phyloP scores from a whole-genome alignment of 2,329 filamentous ascomycete species.

The Colletotrichum graminicola region DNA sequence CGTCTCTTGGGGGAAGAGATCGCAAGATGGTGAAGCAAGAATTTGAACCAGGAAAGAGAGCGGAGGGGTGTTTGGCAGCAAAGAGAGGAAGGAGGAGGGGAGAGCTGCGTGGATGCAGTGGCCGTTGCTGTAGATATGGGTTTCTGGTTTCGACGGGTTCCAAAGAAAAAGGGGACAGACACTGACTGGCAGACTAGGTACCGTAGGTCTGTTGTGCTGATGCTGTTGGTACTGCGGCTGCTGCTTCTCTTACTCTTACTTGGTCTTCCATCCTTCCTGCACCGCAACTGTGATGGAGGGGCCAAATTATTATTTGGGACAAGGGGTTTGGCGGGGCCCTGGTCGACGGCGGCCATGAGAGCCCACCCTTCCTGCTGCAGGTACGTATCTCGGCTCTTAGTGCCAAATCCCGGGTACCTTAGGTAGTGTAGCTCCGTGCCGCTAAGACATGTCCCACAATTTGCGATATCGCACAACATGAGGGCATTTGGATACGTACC shows the following conservation, averaged over 20 bases:
- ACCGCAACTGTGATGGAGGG: slow-evolving; percentile 51
- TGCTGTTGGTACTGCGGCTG: slow-evolving; percentile 1
- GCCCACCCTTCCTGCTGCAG: slow-evolving; percentile 4
- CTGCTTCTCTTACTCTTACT: slow-evolving; percentile 2
- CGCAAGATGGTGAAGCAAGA: slow-evolving; percentile 6
- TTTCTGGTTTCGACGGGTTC: slow-evolving; percentile 31
- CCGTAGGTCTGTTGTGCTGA: too few species aligned
- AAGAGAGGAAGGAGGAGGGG: slow-evolving; percentile 15
- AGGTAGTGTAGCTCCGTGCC: neutral
- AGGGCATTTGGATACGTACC: neutral
- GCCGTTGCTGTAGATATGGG: slow-evolving; percentile 43
- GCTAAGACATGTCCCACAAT: slow-evolving; percentile 4
- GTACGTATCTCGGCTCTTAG: slow-evolving; percentile 6
- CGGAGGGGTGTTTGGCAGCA: slow-evolving; percentile 22
- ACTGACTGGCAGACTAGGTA: neutral
- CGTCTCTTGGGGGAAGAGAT: slow-evolving; percentile 14
- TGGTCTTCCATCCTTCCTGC: slow-evolving; percentile 15
- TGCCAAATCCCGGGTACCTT: neutral
- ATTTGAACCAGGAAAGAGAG: neutral
- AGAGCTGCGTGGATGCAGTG: slow-evolving; percentile 16
- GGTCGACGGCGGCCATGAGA: slow-evolving; percentile 20
- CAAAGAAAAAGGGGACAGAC: slow-evolving; percentile 38
- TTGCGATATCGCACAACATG: slow-evolving; percentile 13
- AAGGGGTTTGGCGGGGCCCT: slow-evolving; percentile 36
- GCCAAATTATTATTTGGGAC: slow-evolving; percentile 53